Percentiles rank a stretch among this genome's conserved stretches.
Conservation (phyloP, 106 monocot species). For the Allium cepa region DNA sequence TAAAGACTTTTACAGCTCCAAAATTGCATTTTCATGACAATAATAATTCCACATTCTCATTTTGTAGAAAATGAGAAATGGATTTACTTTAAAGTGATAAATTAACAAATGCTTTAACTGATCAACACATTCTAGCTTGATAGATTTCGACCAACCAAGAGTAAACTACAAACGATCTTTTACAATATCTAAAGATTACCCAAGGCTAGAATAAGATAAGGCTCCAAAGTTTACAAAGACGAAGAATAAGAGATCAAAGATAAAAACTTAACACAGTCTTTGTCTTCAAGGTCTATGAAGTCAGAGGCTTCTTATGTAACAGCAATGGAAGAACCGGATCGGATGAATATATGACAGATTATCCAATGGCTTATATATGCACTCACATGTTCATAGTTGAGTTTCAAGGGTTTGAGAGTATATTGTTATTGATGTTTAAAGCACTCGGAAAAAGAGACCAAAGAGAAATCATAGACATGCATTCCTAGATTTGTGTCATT, state of each 20-base stretch:
- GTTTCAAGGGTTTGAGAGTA: background rate
- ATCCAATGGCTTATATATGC: background rate
- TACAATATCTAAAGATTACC: conserved; percentile 8
- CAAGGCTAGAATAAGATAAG: conserved; percentile 26
- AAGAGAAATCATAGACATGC: too few relatives aligned
- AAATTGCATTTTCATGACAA: too few relatives aligned
- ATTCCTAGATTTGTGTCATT: too few relatives aligned
- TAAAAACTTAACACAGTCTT: conserved; percentile 14
- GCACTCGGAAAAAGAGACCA: too few relatives aligned
- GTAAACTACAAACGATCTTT: conserved; percentile 17
- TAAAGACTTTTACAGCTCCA: too few relatives aligned
- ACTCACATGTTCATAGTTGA: conserved; percentile 4
- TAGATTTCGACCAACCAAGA: conserved; percentile 53
- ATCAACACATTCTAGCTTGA: background rate
- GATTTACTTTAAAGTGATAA: too few relatives aligned
- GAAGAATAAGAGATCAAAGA: conserved; percentile 47
- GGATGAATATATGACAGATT: conserved; percentile 11
- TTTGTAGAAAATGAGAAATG: too few relatives aligned
- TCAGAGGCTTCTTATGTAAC: conserved; percentile 34
- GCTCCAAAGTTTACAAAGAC: conserved; percentile 28
- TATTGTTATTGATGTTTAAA: too few relatives aligned
- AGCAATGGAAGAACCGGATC: conserved; percentile 19
- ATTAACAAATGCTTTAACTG: too few relatives aligned
- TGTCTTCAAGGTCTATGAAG: conserved; percentile 35
- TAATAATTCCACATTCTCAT: too few relatives aligned